Conservation (phyloP, 495 filamentous ascomycete species). For the Rostrohypoxylon terebratum region DNA sequence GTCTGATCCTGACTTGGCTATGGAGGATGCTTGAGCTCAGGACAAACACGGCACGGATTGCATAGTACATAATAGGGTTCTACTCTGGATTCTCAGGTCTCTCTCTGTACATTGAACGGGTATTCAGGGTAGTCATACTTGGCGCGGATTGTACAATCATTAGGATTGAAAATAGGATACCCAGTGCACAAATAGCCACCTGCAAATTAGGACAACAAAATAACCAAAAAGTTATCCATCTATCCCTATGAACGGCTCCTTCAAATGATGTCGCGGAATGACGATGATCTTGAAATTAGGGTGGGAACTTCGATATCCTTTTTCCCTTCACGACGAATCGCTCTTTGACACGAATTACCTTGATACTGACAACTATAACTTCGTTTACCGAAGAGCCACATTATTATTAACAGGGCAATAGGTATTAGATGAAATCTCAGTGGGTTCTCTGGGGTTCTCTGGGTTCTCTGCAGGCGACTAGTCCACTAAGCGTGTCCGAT, state of each 20-base stretch:
- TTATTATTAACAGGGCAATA: not conserved
- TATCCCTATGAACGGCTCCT: not conserved
- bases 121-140: not conserved
- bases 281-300: not conserved
- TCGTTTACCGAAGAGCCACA: not conserved
- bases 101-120: not conserved
- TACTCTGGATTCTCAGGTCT: not conserved
- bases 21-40: constrained; percentile 46
- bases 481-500: constrained; percentile 16
- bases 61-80: constrained; percentile 5
- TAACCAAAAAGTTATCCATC: not conserved
- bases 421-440: not conserved
- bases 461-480: not conserved
- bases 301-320: not conserved
- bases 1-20: constrained; percentile 71
- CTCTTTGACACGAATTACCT: not conserved
- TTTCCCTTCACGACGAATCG: not conserved
- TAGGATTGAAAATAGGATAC: not conserved
- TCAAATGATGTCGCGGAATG: not conserved
- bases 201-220: not conserved
- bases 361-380: not conserved
- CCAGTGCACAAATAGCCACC: not conserved
- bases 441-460: not conserved
- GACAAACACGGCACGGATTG: not conserved
- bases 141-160: not conserved